These are phyloP conservation scores for Globisporangium viniferum DNA, from an alignment of 352 stramenopile genomes.

Conservation along the genomic window DNA sequence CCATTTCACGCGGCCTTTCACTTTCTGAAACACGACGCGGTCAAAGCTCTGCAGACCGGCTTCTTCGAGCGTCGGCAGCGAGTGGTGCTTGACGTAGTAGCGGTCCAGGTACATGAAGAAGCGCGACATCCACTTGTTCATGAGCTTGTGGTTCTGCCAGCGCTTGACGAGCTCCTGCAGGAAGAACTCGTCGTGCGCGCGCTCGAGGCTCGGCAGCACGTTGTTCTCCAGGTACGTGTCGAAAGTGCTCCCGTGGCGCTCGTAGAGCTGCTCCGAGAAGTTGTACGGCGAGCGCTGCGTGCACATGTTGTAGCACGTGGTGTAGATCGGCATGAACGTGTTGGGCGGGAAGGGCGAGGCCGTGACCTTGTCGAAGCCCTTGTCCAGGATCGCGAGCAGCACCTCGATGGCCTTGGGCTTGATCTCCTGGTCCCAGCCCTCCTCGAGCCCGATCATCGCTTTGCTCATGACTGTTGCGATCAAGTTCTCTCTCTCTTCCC, in stretches of 20 bases:
- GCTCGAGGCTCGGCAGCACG: conserved; percentile 84
- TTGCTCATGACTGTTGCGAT: conserved; percentile 54
- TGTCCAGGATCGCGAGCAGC: conserved; percentile 82
- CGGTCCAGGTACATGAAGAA: conserved; percentile 99
- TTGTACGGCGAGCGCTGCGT: conserved; percentile 99
- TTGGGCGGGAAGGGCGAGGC: conserved; percentile 80
- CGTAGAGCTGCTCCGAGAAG: conserved; percentile 98
- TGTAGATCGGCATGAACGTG: conserved; percentile 90
- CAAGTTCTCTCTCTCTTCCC: neutral
- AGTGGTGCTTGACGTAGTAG: conserved; percentile 98
- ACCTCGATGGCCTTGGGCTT: conserved; percentile 89
- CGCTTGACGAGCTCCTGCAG: conserved; percentile 95
- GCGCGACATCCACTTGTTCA: conserved; percentile 99
- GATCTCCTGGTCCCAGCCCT: conserved; percentile 87
- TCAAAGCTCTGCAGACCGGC: conserved; percentile 86
- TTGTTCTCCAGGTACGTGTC: conserved; percentile 88
- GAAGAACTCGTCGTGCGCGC: conserved; percentile 93
- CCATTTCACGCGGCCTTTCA: conserved; percentile 79
- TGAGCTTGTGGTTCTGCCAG: conserved; percentile 99
- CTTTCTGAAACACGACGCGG: conserved; percentile 79
- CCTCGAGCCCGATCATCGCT: conserved; percentile 81
- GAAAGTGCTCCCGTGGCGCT: conserved; percentile 92
- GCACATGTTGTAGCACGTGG: conserved; percentile 99
- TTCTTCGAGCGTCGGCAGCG: conserved; percentile 93
- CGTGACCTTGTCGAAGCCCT: conserved; percentile 81